Evolutionary conservation across 139 green algal genomes (phyloP), one percentile per base, ranked within the genome.

Genomic region (Asterochloris sp.): DNA sequence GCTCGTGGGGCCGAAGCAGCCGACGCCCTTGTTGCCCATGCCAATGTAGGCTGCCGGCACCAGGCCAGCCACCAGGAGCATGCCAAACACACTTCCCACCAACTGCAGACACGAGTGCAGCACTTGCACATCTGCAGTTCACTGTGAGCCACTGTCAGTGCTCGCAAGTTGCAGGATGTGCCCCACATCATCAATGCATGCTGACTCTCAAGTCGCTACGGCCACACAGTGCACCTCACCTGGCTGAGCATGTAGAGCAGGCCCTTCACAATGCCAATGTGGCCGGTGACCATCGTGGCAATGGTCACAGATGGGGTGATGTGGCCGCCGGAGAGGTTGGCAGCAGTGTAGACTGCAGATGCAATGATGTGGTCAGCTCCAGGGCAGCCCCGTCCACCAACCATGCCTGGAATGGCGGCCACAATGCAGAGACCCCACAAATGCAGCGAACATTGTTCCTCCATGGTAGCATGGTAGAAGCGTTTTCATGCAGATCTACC

Each of bases 221-320:
- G 38, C 38, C 38, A 6, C 38, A 54, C 4, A 10, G 38, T 54
- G 38, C 38, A n/a, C n/a, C n/a, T 6, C 28, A 93, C 86, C 87
- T 94, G 91, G 21, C 86, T 84, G 60, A 82, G 61, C 74, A 92
- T 92, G 89, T 95, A 95, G 47, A 87, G 73, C 64, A 92, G 82
- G 16, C 88, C 89, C 68, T 90, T 91, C 82, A 86, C 87, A 85
- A 89, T 90, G 74, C 84, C 85, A 79, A 93, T 91, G 84, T 95
- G 91, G 12, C 91, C 91, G 26, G 87, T 93, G 80, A 92, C 91
- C 54, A 94, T 93, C 61, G 93, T 88, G 10, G 90, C 88, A 68
- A 94, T 89, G 8, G 86, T 91, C 0, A 95, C 90, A 17, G 91
- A 89, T 6, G 91, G 91, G 81, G 93, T 95, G 17, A 95, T 81